These are phyloP conservation scores for Venturia pyrina DNA, from an alignment of 2,329 filamentous ascomycete genomes.

Conservation along the genomic window DNA sequence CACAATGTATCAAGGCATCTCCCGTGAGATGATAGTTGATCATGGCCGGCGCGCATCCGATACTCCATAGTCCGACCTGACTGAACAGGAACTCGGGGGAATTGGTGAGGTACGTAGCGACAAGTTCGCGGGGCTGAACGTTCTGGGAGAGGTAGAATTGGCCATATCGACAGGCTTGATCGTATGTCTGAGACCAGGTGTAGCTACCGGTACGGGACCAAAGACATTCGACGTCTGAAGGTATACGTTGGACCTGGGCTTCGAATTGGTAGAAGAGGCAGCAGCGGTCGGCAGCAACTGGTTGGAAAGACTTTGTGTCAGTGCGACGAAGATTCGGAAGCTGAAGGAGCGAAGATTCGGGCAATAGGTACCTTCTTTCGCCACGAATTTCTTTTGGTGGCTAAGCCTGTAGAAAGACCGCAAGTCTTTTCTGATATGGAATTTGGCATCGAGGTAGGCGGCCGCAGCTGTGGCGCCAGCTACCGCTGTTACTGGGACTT, in stretches of 20 bases:
- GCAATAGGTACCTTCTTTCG: conserved; percentile 15
- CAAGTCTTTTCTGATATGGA: conserved; percentile 55
- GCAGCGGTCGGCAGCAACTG: conserved; percentile 23
- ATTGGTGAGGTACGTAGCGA: conserved; percentile 59
- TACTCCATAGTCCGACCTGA: conserved; percentile 54
- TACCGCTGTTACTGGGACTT: conserved; percentile 18
- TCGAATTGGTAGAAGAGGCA: conserved; percentile 61
- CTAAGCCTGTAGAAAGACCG: conserved; percentile 33
- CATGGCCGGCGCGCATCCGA: conserved; percentile 59
- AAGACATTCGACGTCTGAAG: conserved; percentile 45
- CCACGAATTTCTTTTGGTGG: conserved; percentile 27
- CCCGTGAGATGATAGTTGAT: conserved; percentile 61
- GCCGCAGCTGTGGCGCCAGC: conserved; percentile 32
- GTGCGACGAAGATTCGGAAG: neutral
- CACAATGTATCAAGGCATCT: conserved; percentile 54
- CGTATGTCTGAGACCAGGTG: conserved; percentile 47
- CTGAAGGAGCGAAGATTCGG: conserved; percentile 21
- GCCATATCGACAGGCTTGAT: conserved; percentile 50
- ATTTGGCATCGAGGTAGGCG: conserved; percentile 60
- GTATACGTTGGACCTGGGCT: conserved; percentile 41
- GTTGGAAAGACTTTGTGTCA: conserved; percentile 7
- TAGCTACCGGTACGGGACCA: conserved; percentile 56
- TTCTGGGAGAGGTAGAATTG: conserved; percentile 45
- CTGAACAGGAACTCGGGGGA: conserved; percentile 56
- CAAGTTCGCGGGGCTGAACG: conserved; percentile 40